These are phyloP conservation scores for Thielaviopsis populi DNA, from an alignment of 2,329 filamentous ascomycete genomes.

Conservation along the genomic window DNA sequence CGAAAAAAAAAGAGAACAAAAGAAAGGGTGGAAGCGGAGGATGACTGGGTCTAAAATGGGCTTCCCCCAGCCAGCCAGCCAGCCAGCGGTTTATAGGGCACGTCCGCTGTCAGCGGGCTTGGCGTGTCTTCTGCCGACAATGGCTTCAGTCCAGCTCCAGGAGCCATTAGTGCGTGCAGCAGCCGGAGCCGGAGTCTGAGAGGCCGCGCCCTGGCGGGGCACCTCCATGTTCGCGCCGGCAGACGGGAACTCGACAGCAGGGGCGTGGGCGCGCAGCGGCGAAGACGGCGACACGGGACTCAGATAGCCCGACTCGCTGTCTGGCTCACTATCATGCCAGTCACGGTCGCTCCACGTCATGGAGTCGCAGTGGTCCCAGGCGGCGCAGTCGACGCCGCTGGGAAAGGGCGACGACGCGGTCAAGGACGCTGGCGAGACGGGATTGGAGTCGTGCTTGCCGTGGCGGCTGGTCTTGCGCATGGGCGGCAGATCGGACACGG, in stretches of 20 bases:
- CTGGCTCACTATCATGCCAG: constrained; percentile 40
- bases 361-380: constrained; percentile 32
- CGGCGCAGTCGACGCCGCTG: background rate
- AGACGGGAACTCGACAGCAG: background rate
- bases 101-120: constrained; percentile 4
- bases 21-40: too few relatives aligned
- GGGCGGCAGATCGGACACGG: constrained; percentile 21
- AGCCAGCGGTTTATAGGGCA: background rate
- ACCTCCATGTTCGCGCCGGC: background rate
- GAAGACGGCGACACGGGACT: constrained; percentile 12
- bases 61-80: too few relatives aligned
- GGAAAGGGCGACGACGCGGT: constrained; percentile 7
- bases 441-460: background rate
- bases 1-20: too few relatives aligned
- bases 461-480: constrained; percentile 4
- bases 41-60: too few relatives aligned
- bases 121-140: constrained; percentile 29
- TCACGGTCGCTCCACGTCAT: constrained; percentile 52
- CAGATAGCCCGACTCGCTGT: constrained; percentile 26
- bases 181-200: background rate
- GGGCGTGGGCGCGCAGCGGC: background rate
- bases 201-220: background rate
- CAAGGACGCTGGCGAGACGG: background rate
- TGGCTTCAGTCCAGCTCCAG: constrained; percentile 42
- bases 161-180: constrained; percentile 16